Percentiles rank a stretch among this genome's conserved stretches.
These are phyloP conservation scores for Blepharisma undulans DNA, from an alignment of 169 alveolate species.

Conservation along the genomic window DNA sequence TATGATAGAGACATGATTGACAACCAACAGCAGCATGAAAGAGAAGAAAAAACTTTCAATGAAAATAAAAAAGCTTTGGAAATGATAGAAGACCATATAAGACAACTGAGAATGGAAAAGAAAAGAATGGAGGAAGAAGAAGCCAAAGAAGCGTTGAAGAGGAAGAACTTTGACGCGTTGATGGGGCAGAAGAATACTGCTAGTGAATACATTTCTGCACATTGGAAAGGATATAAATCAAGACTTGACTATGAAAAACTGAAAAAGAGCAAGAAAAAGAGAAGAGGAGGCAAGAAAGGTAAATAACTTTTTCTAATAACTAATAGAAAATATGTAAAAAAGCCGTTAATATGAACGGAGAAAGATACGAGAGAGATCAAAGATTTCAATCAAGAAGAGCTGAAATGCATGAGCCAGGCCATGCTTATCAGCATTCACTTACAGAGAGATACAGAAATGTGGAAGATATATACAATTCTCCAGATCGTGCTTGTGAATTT, in stretches of 20 bases:
- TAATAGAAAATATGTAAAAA: not conserved
- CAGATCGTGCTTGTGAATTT: not conserved
- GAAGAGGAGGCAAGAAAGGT: conserved; percentile 5
- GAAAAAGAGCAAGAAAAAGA: conserved; percentile 7
- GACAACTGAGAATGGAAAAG: conserved; percentile 3
- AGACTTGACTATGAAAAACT: conserved; percentile 34
- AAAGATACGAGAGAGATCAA: not conserved
- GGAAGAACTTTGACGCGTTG: not conserved
- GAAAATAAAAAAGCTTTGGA: not conserved
- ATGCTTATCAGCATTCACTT: not conserved
- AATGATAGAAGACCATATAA: not conserved
- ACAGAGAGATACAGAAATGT: not conserved
- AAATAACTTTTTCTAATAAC: not conserved
- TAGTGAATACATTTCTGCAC: conserved; percentile 17
- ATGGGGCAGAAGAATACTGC: conserved; percentile 8
- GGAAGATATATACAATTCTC: not conserved
- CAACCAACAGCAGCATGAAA: not conserved
- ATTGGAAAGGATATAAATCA: conserved; percentile 28
- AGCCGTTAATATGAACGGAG: not conserved
- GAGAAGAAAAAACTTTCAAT: conserved; percentile 2
- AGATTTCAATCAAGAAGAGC: not conserved
- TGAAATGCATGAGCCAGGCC: not conserved
- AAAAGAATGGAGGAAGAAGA: conserved; percentile 15
- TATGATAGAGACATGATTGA: conserved; percentile 35
- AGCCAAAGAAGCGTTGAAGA: not conserved